phyloP scores from a whole-genome alignment of 2,329 filamentous ascomycete genomes.

The Drechmeria coniospora region DNA sequence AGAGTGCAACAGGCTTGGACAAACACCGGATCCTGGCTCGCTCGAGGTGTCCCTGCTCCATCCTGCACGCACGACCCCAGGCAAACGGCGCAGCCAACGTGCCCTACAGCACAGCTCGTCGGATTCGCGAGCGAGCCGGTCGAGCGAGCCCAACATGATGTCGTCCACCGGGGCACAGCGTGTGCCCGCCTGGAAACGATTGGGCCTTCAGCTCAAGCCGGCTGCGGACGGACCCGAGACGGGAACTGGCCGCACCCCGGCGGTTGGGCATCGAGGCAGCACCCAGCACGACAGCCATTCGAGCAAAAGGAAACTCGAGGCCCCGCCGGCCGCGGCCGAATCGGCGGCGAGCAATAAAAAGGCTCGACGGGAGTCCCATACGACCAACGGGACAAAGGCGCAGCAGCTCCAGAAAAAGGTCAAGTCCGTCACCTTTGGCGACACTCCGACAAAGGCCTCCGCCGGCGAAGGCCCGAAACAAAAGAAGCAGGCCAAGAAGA shows the following conservation, averaged over 20 bases:
- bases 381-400: conserved; percentile 10
- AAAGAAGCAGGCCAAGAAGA: conserved; percentile 13
- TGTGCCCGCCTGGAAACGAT: conserved; percentile 45
- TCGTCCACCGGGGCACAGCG: conserved; percentile 27
- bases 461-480: conserved; percentile 11
- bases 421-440: conserved; percentile 35
- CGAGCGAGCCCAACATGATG: conserved; percentile 20
- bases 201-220: conserved; percentile 46
- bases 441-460: conserved; percentile 22
- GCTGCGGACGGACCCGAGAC: conserved; percentile 16
- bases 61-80: no score
- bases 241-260: conserved; percentile 13
- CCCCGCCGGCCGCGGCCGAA: conserved; percentile 15
- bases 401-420: conserved; percentile 17
- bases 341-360: conserved; percentile 18
- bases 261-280: conserved; percentile 22
- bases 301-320: conserved; percentile 24
- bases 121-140: no score
- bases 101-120: no score
- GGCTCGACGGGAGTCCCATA: conserved; percentile 17
- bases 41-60: no score
- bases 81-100: no score
- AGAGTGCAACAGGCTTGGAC: no score
- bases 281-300: conserved; percentile 15
- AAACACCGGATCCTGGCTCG: no score